Evolutionary conservation across 768 basidiomycete genomes (phyloP).

Genomic region (Leucosporidium yakuticum): DNA sequence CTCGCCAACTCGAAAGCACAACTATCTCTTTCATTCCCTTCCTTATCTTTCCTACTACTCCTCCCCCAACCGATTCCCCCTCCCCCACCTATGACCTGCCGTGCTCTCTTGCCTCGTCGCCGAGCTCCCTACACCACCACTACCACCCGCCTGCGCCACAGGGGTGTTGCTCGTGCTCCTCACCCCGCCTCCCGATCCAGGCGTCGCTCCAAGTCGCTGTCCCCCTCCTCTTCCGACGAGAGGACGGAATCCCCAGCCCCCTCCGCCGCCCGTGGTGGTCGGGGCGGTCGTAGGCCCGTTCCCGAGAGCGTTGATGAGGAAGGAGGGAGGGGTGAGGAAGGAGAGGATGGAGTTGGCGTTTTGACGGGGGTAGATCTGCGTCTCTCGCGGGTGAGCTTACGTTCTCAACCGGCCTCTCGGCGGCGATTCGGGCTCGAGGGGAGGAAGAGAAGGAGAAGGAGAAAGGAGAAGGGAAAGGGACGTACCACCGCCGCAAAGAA

Average conservation of each 20-base stretch:
- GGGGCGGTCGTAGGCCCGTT: constrained; percentile 17
- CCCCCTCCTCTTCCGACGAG: too few species aligned
- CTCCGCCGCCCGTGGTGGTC: constrained; percentile 7
- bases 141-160: constrained; percentile 3
- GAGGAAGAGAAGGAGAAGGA: too few species aligned
- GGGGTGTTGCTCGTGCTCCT: not conserved
- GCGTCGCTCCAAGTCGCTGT: not conserved
- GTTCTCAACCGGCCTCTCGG: not conserved
- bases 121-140: not conserved
- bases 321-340: constrained; percentile 16
- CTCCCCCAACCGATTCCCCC: constrained; percentile 30
- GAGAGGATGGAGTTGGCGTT: constrained; percentile 7
- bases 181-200: not conserved
- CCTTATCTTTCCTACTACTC: not conserved
- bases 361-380: constrained; percentile 17
- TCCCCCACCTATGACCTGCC: constrained; percentile 26
- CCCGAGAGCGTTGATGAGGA: constrained; percentile 21
- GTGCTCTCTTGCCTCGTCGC: too few species aligned
- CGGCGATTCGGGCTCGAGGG: too few species aligned
- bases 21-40: too few species aligned
- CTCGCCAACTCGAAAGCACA: too few species aligned
- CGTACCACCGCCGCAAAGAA: constrained; percentile 48
- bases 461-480: not conserved
- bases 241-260: constrained; percentile 15
- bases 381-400: not conserved